Evolutionary conservation across 2,329 filamentous ascomycete genomes (phyloP).

Genomic region (Diaporthe sp.): DNA sequence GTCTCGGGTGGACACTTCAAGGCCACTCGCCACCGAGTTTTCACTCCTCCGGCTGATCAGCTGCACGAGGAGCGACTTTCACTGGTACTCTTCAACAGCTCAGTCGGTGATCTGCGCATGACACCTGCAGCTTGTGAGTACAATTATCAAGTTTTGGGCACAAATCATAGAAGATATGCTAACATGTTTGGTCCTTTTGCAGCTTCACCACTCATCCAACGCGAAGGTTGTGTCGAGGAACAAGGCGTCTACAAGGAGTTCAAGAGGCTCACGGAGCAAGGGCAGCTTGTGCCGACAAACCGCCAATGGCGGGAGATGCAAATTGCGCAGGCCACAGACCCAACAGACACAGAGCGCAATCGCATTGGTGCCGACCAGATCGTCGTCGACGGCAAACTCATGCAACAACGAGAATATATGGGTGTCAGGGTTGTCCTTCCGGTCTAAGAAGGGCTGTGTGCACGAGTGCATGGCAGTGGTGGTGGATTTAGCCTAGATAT

Average conservation of each 20-base stretch:
- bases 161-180: neutral
- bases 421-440: constrained; percentile 56
- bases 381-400: constrained; percentile 54
- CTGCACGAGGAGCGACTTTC: constrained; percentile 51
- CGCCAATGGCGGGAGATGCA: constrained; percentile 61
- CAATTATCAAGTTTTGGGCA: neutral
- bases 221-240: constrained; percentile 53
- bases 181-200: neutral
- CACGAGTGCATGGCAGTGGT: neutral
- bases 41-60: constrained; percentile 53
- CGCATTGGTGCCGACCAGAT: constrained; percentile 54
- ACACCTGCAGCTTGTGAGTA: constrained; percentile 45
- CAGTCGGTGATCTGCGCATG: constrained; percentile 55
- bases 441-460: constrained; percentile 42
- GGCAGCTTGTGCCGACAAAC: constrained; percentile 55
- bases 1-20: constrained; percentile 59
- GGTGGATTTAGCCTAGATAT: neutral
- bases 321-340: constrained; percentile 54
- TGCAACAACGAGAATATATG: constrained; percentile 59
- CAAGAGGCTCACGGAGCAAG: constrained; percentile 52
- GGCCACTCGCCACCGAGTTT: constrained; percentile 56
- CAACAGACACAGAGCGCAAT: constrained; percentile 53
- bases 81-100: constrained; percentile 57
- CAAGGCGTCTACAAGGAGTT: constrained; percentile 59
- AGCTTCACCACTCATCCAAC: constrained; percentile 45